Percentiles rank a stretch among this genome's conserved stretches.
These are phyloP conservation scores for Claviceps humidiphila DNA, from an alignment of 2,329 filamentous ascomycete genomes.

Conservation along the genomic window DNA sequence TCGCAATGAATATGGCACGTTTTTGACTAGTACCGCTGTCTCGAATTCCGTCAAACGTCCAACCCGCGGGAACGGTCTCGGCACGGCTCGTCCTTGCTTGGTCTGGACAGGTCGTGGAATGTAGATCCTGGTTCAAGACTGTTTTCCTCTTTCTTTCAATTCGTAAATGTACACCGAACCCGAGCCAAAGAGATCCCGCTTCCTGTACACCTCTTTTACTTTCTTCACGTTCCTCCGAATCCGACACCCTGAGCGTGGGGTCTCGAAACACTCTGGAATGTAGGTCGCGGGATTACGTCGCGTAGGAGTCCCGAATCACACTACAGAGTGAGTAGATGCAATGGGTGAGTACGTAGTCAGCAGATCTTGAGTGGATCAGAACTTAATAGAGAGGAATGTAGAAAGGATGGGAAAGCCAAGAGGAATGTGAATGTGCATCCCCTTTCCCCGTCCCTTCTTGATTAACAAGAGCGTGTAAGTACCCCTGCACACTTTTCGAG, in stretches of 20 bases:
- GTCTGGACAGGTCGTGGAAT: constrained; percentile 1
- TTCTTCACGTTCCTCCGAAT: background rate
- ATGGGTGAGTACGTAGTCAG: background rate
- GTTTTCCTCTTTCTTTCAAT: background rate
- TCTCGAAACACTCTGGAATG: constrained; percentile 4
- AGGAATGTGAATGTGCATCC: background rate
- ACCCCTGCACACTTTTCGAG: background rate
- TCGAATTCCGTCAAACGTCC: background rate
- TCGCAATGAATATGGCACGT: background rate
- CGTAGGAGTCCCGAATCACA: background rate
- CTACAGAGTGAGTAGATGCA: constrained; percentile 1
- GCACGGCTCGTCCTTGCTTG: constrained; percentile 1
- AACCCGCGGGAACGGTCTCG: background rate
- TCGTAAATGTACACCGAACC: background rate
- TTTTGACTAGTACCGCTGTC: background rate
- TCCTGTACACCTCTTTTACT: too few relatives aligned
- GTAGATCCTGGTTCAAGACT: background rate
- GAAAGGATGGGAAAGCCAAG: background rate
- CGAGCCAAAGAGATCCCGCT: background rate
- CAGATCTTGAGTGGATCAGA: constrained; percentile 1
- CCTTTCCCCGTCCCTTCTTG: background rate
- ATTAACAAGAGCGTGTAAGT: background rate
- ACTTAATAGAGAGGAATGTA: constrained; percentile 3
- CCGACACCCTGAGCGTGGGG: background rate
- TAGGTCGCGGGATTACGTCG: background rate